Evolutionary conservation across 148 eudicot species (phyloP).

Genomic region (Rhododendron henanense): DNA sequence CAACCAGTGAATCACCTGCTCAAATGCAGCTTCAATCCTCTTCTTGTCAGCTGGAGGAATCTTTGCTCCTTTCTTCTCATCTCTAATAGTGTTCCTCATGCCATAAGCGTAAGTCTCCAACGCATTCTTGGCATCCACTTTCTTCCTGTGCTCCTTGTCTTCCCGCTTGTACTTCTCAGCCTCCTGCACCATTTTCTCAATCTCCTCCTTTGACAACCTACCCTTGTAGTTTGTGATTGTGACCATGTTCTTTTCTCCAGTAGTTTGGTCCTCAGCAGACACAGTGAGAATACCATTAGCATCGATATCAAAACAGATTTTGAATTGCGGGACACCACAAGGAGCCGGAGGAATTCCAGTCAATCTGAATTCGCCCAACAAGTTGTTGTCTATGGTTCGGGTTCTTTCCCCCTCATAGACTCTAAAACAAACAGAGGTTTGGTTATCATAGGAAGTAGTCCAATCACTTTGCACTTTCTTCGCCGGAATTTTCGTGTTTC

Average conservation of each 20-base stretch:
- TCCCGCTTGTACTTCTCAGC: not conserved
- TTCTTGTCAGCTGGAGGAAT: constrained; percentile 12
- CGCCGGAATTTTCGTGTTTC: not conserved
- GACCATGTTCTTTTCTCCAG: not conserved
- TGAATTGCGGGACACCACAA: constrained; percentile 4
- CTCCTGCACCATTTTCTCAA: not conserved
- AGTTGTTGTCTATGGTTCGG: constrained; percentile 13
- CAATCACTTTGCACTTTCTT: not conserved
- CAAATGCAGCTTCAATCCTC: constrained; percentile 10
- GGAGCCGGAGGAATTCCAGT: constrained; percentile 18
- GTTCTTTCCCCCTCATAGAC: constrained; percentile 20
- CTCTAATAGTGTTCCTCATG: not conserved
- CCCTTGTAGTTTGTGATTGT: not conserved
- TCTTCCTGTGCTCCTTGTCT: not conserved
- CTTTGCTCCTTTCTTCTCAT: not conserved
- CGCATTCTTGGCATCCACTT: not conserved
- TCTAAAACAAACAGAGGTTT: constrained; percentile 10
- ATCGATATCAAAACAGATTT: not conserved
- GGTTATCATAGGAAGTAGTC: not conserved
- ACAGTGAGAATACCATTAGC: not conserved
- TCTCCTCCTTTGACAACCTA: not conserved
- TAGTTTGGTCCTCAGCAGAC: not conserved
- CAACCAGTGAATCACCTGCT: constrained; percentile 12
- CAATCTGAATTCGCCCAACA: constrained; percentile 13
- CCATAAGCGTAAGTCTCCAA: not conserved